Evolutionary conservation across 768 basidiomycete genomes (phyloP), one percentile per base, ranked within the genome.

Genomic region (Agrocybe praecox): DNA sequence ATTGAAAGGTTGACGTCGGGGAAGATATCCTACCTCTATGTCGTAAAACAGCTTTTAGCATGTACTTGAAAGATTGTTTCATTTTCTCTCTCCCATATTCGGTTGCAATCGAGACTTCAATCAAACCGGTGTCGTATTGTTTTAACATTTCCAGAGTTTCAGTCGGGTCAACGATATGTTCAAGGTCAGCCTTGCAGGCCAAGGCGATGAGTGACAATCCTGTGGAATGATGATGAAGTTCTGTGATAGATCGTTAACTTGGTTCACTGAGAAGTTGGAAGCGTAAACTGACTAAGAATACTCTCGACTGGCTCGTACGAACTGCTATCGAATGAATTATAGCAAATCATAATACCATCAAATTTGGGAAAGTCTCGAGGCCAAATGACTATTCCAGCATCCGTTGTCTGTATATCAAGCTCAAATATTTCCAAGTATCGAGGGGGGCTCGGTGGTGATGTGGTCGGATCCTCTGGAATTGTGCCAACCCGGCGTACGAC

Each of bases 301-400:
- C 79, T 79, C 67, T 85, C 80, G 17, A 96, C 80, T 15, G 85
- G 86, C 15, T 70, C 70, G 64, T 92, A 88, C 19, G 93, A 93
- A 1, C 74, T 69, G 54, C 68, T 67, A 55, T 84, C 76, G 0
- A 85, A 82, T 10, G 87, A 82, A 72, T 95, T 91, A 70, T 95
- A 97, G 66, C 94, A 97, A 22, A 97, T 77, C 51, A 97, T 81
- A 14, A 89, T 84, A 0, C 89, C 96, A 60, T 94, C 88, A 49
- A 93, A 76, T 17, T 70, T 69, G 18, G 88, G 87, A 21, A 85
- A 73, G 5, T 74, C 76, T 24, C 80, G 76, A 7, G 89, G 82
- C 80, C 85, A 85, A 44, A 67, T 64, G 34, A 67, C 62, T 33
- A 71, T 63, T 47, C 74, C 73, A 43, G 72, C 70, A 22, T 65